These are phyloP conservation scores for Kurtzmaniella quercitrusa DNA, from an alignment of 1,139 yeast species.

Conservation along the genomic window DNA sequence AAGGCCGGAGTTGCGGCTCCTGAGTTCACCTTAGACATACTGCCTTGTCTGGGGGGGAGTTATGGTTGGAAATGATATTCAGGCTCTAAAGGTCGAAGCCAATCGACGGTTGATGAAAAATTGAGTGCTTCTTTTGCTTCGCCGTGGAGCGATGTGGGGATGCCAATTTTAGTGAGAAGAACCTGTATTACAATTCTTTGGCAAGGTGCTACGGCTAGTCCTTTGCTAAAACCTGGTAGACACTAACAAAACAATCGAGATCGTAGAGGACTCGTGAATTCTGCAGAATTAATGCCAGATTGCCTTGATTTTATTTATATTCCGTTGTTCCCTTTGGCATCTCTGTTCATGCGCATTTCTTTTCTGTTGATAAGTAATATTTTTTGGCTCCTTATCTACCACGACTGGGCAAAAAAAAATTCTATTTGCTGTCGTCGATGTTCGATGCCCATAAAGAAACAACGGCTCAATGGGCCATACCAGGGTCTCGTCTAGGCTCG, in stretches of 20 bases:
- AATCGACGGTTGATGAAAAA: too few relatives aligned
- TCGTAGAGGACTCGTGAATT: too few relatives aligned
- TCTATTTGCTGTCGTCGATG: background rate
- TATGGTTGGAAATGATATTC: background rate
- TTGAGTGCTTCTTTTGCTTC: too few relatives aligned
- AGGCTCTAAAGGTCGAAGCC: too few relatives aligned
- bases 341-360: background rate
- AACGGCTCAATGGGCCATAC: background rate
- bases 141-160: too few relatives aligned
- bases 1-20: constrained; percentile 5
- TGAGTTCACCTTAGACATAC: background rate
- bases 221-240: too few relatives aligned
- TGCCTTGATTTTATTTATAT: background rate
- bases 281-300: background rate
- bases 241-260: too few relatives aligned
- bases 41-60: background rate
- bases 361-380: background rate
- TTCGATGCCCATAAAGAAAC: background rate
- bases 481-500: too few relatives aligned
- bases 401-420: background rate
- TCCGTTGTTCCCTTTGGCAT: background rate
- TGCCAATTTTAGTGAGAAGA: too few relatives aligned
- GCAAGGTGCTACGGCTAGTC: too few relatives aligned
- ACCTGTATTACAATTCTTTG: too few relatives aligned
- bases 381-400: background rate